Evolutionary conservation across 306 rosid genomes (phyloP), one percentile per base, ranked within the genome.

Genomic region (cucumber (Cucumis sativus)): DNA sequence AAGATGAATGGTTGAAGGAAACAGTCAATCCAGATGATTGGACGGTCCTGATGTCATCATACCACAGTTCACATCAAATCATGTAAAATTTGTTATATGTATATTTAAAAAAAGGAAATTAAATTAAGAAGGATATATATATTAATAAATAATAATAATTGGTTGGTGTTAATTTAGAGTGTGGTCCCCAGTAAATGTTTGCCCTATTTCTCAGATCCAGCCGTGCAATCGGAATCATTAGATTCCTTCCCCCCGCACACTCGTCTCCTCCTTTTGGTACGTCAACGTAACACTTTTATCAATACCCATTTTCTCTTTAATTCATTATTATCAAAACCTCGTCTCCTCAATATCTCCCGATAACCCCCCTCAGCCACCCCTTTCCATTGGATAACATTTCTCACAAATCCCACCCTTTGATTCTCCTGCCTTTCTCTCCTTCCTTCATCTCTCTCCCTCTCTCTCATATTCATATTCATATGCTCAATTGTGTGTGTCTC

Each of bases 31-130:
- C 81, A 55, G 78, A 85, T 89, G 91, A 91, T 89, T 93, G 89
- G 89, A 93, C 92, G 92, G 83, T 81, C 86, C 64, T 86, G 89
- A 85, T 92, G 87, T 91, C 96, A 89, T 88, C 61, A 86, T 92
- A 83, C 83, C 69, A 65, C 55, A 20, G 62, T 73, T 73, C 77
- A 51, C 47, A 73, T 69, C 79, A 56, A 68, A 76, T 74, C 25
- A 23, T 23, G 25, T 23, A 23, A 23, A 0, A 23, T 23, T 23
- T 23, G n/a, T n/a, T n/a, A n/a, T n/a, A n/a, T n/a, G n/a, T n/a
- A n/a, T n/a, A 23, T 23, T 23, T 23, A 23, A 23, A 23, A 23
- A 23, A 23, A 23, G 25, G 25, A 23, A 23, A 23, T 1, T 0
- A 23, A 23, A 23, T 23, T 23, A 23, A 23, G 25, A 23, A 23